Percentiles rank a stretch among this genome's conserved stretches.
Evolutionary conservation across 257 asterid genomes (phyloP).

Genomic region (Coffea eugenioides): DNA sequence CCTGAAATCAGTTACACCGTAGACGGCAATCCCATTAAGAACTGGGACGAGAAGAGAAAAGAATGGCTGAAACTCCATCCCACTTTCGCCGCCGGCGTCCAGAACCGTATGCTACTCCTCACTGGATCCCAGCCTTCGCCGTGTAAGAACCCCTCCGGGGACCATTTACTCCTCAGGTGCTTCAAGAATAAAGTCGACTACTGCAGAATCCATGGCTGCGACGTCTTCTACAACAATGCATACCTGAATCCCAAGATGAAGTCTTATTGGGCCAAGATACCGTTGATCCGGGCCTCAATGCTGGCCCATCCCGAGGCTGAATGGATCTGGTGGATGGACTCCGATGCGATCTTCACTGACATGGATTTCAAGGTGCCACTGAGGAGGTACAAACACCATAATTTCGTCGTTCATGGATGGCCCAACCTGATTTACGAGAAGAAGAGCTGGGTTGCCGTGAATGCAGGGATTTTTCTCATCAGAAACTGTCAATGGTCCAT

Average conservation of each 20-base stretch:
- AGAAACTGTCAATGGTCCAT: constrained; percentile 84
- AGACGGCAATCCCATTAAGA: constrained; percentile 39
- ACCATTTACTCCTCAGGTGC: constrained; percentile 49
- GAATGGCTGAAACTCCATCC: constrained; percentile 60
- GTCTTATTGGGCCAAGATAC: constrained; percentile 68
- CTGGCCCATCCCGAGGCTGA: constrained; percentile 75
- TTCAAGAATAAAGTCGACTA: constrained; percentile 83
- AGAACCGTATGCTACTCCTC: constrained; percentile 48
- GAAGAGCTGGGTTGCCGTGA: constrained; percentile 72
- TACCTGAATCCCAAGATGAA: constrained; percentile 50
- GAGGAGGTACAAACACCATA: constrained; percentile 52
- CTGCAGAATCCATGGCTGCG: constrained; percentile 61
- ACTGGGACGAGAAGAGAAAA: constrained; percentile 65
- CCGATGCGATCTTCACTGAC: constrained; percentile 77
- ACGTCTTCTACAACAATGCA: constrained; percentile 58
- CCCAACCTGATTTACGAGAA: constrained; percentile 52
- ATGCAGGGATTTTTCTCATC: constrained; percentile 69
- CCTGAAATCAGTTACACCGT: constrained; percentile 47
- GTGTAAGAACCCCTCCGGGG: constrained; percentile 61
- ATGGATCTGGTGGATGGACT: constrained; percentile 82
- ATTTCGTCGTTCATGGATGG: constrained; percentile 75
- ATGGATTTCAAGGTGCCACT: constrained; percentile 78
- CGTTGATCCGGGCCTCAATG: constrained; percentile 68
- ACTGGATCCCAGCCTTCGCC: constrained; percentile 74
- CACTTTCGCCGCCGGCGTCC: constrained; percentile 14